These are phyloP conservation scores for Pichia cactophila DNA, from an alignment of 1,139 yeast genomes.

Conservation along the genomic window DNA sequence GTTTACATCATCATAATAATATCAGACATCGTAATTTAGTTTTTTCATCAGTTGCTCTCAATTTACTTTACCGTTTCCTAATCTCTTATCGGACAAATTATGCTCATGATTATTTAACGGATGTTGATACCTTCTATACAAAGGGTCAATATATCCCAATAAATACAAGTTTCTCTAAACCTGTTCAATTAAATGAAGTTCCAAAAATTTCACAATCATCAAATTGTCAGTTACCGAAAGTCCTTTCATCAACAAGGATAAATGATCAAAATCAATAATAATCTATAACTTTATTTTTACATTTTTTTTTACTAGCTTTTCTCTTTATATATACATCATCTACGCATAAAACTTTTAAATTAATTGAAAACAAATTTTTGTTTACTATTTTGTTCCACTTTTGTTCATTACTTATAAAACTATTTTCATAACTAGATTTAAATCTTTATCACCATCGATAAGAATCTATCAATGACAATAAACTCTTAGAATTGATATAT, in stretches of 20 bases:
- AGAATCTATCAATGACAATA: no score
- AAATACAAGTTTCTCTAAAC: constrained; percentile 13
- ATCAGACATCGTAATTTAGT: constrained; percentile 16
- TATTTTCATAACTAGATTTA: no score
- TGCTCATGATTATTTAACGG: constrained; percentile 21
- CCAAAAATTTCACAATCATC: neutral
- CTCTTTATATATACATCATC: neutral
- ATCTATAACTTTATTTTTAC: neutral
- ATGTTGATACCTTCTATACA: constrained; percentile 23
- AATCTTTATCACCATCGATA: no score
- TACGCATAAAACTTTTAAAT: no score
- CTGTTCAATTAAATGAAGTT: constrained; percentile 5
- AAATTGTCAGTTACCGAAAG: constrained; percentile 11
- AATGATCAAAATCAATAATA: neutral
- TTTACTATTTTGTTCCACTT: no score
- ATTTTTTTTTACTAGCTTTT: neutral
- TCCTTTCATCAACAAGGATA: constrained; percentile 14
- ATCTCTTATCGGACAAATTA: constrained; percentile 21
- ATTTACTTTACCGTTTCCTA: constrained; percentile 23
- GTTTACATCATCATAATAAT: constrained; percentile 19
- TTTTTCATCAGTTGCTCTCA: constrained; percentile 20
- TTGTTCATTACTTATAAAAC: neutral
- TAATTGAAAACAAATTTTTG: no score
- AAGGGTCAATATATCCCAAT: constrained; percentile 25
- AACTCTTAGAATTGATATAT: no score